Evolutionary conservation across 1,139 yeast genomes (phyloP).

Genomic region (Debaryomycetaceae sp.): DNA sequence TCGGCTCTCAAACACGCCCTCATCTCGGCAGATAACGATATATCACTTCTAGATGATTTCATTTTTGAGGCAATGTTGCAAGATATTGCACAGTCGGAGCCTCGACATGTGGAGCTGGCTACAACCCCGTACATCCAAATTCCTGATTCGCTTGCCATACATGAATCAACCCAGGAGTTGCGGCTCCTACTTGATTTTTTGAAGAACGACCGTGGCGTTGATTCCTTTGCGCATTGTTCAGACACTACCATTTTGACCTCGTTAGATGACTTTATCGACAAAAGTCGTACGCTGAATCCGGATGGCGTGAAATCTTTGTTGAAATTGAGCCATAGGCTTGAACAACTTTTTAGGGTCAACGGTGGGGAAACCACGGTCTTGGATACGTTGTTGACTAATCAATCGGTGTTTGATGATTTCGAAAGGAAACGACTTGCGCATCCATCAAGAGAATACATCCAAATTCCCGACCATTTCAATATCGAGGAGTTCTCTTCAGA

Average conservation of each 20-base stretch:
- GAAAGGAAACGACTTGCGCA: conserved; percentile 14
- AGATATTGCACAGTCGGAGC: no score
- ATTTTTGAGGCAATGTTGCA: conserved; percentile 2
- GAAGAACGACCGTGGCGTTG: not conserved
- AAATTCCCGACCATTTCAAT: conserved; percentile 34
- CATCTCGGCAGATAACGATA: no score
- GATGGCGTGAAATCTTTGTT: not conserved
- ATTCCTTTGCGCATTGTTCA: conserved; percentile 1
- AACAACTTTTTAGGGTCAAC: conserved; percentile 16
- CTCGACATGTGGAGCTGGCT: no score
- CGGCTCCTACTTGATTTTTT: not conserved
- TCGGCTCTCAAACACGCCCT: no score
- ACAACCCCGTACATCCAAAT: conserved; percentile 16
- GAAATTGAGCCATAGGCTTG: conserved; percentile 4
- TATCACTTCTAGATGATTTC: conserved; percentile 1
- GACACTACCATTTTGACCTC: not conserved
- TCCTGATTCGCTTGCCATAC: conserved; percentile 20
- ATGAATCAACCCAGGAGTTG: conserved; percentile 22
- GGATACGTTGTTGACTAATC: conserved; percentile 28
- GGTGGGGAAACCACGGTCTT: conserved; percentile 28
- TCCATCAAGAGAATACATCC: conserved; percentile 19
- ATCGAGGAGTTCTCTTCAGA: conserved; percentile 34
- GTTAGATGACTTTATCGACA: conserved; percentile 1
- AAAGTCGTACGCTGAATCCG: not conserved
- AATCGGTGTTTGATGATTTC: conserved; percentile 20